Evolutionary conservation across 1,139 yeast species (phyloP).

Genomic region (Kluyveromyces sp.): DNA sequence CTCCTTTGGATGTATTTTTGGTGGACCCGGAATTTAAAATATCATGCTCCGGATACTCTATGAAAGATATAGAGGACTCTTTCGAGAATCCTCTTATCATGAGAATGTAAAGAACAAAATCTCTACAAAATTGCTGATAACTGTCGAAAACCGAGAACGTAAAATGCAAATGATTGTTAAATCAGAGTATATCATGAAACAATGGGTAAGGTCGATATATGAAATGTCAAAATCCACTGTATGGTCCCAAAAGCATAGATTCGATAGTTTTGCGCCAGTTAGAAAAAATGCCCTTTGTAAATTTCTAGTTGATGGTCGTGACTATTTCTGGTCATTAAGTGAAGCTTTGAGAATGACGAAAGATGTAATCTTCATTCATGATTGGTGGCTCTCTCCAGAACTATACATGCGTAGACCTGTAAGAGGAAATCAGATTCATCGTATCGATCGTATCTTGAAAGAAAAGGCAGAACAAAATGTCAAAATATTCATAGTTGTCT

Average conservation of each 20-base stretch:
- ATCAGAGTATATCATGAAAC: conserved; percentile 59
- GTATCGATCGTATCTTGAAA: conserved; percentile 81
- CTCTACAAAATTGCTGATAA: conserved; percentile 45
- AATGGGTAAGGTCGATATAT: conserved; percentile 71
- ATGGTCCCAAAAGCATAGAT: conserved; percentile 72
- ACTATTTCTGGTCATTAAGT: conserved; percentile 93
- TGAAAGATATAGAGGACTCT: conserved; percentile 30
- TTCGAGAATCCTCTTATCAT: conserved; percentile 35
- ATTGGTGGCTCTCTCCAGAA: conserved; percentile 99
- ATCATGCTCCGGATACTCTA: conserved; percentile 38
- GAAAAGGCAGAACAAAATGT: conserved; percentile 93
- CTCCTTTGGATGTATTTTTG: conserved; percentile 83
- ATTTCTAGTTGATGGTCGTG: conserved; percentile 96
- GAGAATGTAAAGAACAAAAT: conserved; percentile 30
- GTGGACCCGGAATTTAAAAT: conserved; percentile 67
- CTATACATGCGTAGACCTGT: conserved; percentile 89
- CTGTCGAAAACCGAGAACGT: conserved; percentile 74
- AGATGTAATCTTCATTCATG: conserved; percentile 91
- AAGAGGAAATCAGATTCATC: conserved; percentile 88
- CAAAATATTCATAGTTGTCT: conserved; percentile 85
- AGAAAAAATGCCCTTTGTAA: conserved; percentile 81
- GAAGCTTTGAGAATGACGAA: conserved; percentile 89
- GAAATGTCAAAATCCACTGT: conserved; percentile 59
- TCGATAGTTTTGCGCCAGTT: conserved; percentile 88
- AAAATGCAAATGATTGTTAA: conserved; percentile 66